These are phyloP conservation scores for Stephania cephalantha DNA, from an alignment of 164 flowering plant genomes.

Conservation along the genomic window DNA sequence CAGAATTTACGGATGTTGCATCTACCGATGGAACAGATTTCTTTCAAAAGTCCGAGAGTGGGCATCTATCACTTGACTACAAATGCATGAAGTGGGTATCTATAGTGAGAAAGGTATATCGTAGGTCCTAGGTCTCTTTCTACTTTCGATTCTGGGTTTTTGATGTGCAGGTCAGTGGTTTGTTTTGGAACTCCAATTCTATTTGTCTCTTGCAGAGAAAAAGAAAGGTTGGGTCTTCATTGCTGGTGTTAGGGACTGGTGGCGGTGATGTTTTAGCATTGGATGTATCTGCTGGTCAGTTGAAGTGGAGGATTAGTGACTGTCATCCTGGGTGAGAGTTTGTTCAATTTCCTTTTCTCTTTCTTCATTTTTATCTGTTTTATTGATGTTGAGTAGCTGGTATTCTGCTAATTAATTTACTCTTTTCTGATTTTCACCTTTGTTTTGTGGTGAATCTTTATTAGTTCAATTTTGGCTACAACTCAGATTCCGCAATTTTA, in stretches of 20 bases:
- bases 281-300: constrained; percentile 74
- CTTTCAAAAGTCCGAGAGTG: constrained; percentile 39
- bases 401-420: not conserved
- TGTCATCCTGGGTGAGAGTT: constrained; percentile 91
- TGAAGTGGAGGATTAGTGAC: constrained; percentile 74
- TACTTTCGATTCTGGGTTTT: not conserved
- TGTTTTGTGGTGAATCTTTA: not conserved
- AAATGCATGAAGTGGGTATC: constrained; percentile 88
- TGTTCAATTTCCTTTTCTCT: not conserved
- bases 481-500: not conserved
- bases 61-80: constrained; percentile 88
- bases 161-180: not conserved
- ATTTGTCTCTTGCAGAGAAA: constrained; percentile 47
- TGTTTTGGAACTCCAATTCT: not conserved
- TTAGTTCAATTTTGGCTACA: not conserved
- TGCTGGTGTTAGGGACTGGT: constrained; percentile 79
- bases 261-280: constrained; percentile 85
- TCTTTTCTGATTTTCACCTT: not conserved
- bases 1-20: constrained; percentile 65
- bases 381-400: not conserved
- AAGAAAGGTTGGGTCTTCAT: constrained; percentile 46
- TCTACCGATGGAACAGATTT: constrained; percentile 36
- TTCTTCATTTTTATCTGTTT: not conserved
- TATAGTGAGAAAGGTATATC: constrained; percentile 52
- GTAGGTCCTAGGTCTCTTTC: not conserved